Base-by-base conservation (phyloP, 2,329 filamentous ascomycete species). In the Tolypocladium capitatum region DNA sequence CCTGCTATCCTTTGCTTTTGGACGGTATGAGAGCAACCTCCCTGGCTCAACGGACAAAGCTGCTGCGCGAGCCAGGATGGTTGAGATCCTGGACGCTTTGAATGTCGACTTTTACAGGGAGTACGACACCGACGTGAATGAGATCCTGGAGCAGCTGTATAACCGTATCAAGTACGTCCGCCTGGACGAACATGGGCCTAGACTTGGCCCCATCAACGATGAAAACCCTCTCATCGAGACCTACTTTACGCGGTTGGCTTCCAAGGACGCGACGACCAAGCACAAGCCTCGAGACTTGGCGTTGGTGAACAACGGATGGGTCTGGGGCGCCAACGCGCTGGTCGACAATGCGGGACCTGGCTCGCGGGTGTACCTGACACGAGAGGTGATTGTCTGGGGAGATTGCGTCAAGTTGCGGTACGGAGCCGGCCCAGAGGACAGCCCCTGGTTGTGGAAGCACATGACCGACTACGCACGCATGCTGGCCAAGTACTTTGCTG, bases 321-420 rank as follows among this genome's bases (percentile, higher is more conserved):
- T 98, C 9, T 98, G 92, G 92, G 91, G 87, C 49, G 91, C 91
- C 6, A 94, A 97, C 67, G 91, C 92, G 1, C 77, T 97, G 66
- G 76, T 87, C 40, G 92, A 98, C 68, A 92, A 97, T 59, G 92
- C 92, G 30, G 94, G 94, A 0, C 84, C 89, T 0, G 74, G 86
- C 43, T 95, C 91, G 9, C 82, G 83, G 48, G 89, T 91, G n/a
- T 98, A 98, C 60, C 76, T 98, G n/a, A 80, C 88, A 46, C 80
- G 92, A 55, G 89, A 98, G 65, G 88, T 98, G 51, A 97, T 98
- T 55, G 86, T 96, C 30, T 98, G 92, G 92, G 90, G 91, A 14
- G 92, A 98, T 62, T 98, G 94, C 62, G 92, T 97, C 52, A 98
- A 98, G 71, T 75, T 98, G 46, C 83, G 92, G 18, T 98, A 97